Evolutionary conservation across 2,329 filamentous ascomycete genomes (phyloP).

Genomic region (Aspergillus calidoustus): DNA sequence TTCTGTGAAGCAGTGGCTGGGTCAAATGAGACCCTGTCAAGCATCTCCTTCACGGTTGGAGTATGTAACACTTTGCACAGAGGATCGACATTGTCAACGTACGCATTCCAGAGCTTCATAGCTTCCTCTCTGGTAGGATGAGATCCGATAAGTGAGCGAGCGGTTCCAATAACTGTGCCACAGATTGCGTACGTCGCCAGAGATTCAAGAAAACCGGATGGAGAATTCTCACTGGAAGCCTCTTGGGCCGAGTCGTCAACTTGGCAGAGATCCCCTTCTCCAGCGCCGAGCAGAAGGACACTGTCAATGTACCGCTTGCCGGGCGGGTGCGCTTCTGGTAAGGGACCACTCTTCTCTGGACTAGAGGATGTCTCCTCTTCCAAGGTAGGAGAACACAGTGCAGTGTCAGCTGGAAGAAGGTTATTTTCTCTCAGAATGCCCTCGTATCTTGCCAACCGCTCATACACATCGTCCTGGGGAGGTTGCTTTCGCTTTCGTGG

Average conservation of each 20-base stretch:
- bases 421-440: conserved; percentile 40
- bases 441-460: conserved; percentile 48
- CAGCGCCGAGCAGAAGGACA: conserved; percentile 30
- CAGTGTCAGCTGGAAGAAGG: conserved; percentile 16
- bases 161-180: background rate
- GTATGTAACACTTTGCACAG: conserved; percentile 74
- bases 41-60: conserved; percentile 67
- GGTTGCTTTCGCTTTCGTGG: conserved; percentile 44
- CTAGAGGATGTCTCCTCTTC: background rate
- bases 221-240: background rate
- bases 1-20: conserved; percentile 33
- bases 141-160: background rate
- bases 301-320: conserved; percentile 51
- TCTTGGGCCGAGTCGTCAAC: conserved; percentile 29
- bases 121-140: conserved; percentile 44
- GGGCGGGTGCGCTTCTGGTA: conserved; percentile 6
- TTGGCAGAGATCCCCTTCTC: conserved; percentile 31
- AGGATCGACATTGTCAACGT: conserved; percentile 75
- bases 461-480: conserved; percentile 34
- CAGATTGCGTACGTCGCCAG: background rate
- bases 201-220: background rate
- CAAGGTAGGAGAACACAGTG: background rate
- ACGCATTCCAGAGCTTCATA: conserved; percentile 75
- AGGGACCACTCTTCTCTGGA: background rate
- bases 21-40: conserved; percentile 63